Evolutionary conservation across 495 filamentous ascomycete genomes (phyloP), one percentile per base, ranked within the genome.

Genomic region (Tuber microsphaerosporum): DNA sequence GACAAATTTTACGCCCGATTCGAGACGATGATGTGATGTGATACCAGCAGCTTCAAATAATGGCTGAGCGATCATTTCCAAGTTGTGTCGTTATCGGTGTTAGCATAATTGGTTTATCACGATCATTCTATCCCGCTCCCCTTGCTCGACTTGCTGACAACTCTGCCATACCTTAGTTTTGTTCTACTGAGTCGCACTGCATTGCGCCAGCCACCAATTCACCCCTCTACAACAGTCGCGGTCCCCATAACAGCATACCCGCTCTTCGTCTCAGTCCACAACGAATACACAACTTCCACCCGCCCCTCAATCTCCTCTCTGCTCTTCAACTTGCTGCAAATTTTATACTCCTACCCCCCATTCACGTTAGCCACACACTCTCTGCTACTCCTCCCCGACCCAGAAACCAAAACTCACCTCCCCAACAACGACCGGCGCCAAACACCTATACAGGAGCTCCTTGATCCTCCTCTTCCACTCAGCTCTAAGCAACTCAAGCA

Each of bases 341-440:
- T 79, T 41, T 72, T 83, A 70, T 82, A 83, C 46, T 44, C 71
- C 81, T 83, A 31, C 71, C 44, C 44, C 26, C 48, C 39, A 48
- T 34, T 43, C 31, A 31, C 19, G 39, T 31, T 69, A 71, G 42
- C n/a, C 17, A 72, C 34, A 34, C 39, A n/a, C 34, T 26, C 34
- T 26, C 56, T 34, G 16, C 9, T 44, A 12, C 14, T 31, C 7
- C 20, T n/a, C n/a, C 16, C 76, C 85, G 82, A 92, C 81, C 65
- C 20, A 42, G 34, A 46, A 46, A 69, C 4, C 10, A 22, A 19
- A 41, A 75, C 70, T 34, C 71, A 87, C 82, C 82, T 96, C 91
- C 37, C 88, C 88, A 3, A 88, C 91, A 84, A 91, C 94, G 22
- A 98, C 84, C 68, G 94, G 93, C 26, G 91, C 88, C n/a, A 97